These are phyloP conservation scores for Candolleomyces eurysporus DNA, from an alignment of 768 basidiomycete genomes.

Conservation along the genomic window DNA sequence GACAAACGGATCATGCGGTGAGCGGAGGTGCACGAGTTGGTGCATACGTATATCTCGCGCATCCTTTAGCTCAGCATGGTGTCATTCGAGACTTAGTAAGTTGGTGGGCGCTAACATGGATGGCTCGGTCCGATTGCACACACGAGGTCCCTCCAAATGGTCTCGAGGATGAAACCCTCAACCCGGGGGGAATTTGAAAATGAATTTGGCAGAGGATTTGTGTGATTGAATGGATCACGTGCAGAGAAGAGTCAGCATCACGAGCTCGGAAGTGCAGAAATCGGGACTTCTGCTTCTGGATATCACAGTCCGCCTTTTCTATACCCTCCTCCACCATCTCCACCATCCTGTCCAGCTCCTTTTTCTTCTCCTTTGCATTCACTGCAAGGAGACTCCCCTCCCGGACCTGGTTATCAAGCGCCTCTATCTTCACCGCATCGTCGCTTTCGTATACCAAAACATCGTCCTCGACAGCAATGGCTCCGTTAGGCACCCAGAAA, in stretches of 20 bases:
- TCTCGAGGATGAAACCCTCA: too few relatives aligned
- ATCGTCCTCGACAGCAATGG: slow-evolving; percentile 40
- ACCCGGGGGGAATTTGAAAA: too few relatives aligned
- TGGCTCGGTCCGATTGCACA: too few relatives aligned
- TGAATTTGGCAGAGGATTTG: too few relatives aligned
- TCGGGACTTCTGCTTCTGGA: not conserved
- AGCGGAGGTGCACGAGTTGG: too few relatives aligned
- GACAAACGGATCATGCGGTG: too few relatives aligned
- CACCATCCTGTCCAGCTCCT: slow-evolving; percentile 35
- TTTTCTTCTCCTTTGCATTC: slow-evolving; percentile 16
- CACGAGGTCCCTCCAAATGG: too few relatives aligned
- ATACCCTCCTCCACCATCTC: slow-evolving; percentile 4
- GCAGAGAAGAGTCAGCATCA: not conserved
- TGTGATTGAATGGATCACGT: not conserved
- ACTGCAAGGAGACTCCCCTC: slow-evolving; percentile 13
- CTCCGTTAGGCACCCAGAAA: slow-evolving; percentile 41
- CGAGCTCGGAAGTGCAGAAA: not conserved
- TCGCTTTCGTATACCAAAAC: slow-evolving; percentile 16
- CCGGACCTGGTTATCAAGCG: slow-evolving; percentile 26
- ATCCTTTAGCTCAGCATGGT: too few relatives aligned
- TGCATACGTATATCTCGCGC: too few relatives aligned
- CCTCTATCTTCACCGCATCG: slow-evolving; percentile 26
- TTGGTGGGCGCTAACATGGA: too few relatives aligned
- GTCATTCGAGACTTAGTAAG: too few relatives aligned
- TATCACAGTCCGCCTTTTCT: slow-evolving; percentile 11